Evolutionary conservation across 2,329 filamentous ascomycete genomes (phyloP), one percentile per base, ranked within the genome.

Genomic region (Ceratocystiopsis minuta): DNA sequence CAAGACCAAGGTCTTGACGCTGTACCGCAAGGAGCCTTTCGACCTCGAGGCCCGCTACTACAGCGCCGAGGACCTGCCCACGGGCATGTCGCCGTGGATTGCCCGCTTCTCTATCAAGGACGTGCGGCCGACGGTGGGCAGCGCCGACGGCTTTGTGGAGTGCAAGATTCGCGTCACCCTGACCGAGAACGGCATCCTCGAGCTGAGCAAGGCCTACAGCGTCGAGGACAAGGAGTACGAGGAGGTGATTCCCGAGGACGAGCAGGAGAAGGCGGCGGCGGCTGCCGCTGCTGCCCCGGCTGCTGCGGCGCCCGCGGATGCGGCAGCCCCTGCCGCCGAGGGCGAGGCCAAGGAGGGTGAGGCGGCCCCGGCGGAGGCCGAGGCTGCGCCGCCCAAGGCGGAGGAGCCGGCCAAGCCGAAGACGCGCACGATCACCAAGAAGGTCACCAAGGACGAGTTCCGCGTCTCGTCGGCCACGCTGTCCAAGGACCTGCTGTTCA

Each of bases 161-260:
- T 98, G 90, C 80, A 98, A 98, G 70, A 78, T 98, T 48, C 96
- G 96, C 75, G 88, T 90, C 38, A 79, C 90, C 49, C 75, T 98
- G 43, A 98, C 98, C 66, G 75, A 96, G 49, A 87, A 96, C 66
- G 90, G 90, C 60, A 75, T 98, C 45, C 70, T 98, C 51, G 96
- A 96, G 58, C 81, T 98, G 34, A 90, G 98, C 68, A 87, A 78
- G 48, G 90, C 87, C 46, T 98, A 98, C 70, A 96, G 85, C 55
- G 90, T 98, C 42, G 90, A 98, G 67, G 90, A 98, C 58, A 78
- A 92, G 56, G 90, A 98, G 64, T 78, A 96, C 43, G 90, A 98
- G 66, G 79, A 86, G 50, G 66, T 70, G 51, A 57, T 64, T 47
- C 64, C 65, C 46, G 60, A 58, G 36, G 57, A 60, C 40, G 50